Conservation (phyloP, 1,284 basidiomycete genomes). For the Pseudozyma tsukubaensis region DNA sequence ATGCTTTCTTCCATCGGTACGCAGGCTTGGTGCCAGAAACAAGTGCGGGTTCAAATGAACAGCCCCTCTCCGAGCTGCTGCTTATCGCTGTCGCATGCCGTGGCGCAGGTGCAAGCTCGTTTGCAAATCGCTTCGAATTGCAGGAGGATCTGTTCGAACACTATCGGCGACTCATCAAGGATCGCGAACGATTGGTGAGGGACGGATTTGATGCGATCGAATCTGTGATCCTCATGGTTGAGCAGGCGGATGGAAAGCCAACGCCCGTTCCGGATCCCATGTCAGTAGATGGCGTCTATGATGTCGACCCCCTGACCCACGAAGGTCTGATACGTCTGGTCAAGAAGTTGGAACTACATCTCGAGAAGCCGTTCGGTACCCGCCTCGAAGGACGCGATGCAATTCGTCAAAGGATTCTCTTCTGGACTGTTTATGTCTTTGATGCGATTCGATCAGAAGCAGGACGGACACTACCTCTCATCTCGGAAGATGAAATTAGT, state of each 20-base stretch:
- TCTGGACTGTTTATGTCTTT: constrained; percentile 44
- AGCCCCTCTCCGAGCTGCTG: constrained; percentile 37
- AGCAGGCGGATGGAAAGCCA: constrained; percentile 16
- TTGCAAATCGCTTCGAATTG: constrained; percentile 40
- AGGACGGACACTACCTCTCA: constrained; percentile 22
- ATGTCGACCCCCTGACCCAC: constrained; percentile 30
- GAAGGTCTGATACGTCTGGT: constrained; percentile 33
- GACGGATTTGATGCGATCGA: constrained; percentile 37
- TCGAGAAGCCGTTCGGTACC: constrained; percentile 27
- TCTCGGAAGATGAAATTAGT: constrained; percentile 25
- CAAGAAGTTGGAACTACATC: constrained; percentile 40
- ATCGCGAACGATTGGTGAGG: constrained; percentile 28
- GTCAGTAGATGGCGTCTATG: constrained; percentile 29
- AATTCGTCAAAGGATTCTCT: constrained; percentile 29
- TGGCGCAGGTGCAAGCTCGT: constrained; percentile 17
- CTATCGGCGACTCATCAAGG: constrained; percentile 34
- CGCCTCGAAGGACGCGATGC: constrained; percentile 29
- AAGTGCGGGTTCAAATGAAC: background rate
- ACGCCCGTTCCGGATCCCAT: constrained; percentile 28
- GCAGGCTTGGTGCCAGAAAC: constrained; percentile 8
- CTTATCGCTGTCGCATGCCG: constrained; percentile 35
- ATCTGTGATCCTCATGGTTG: constrained; percentile 33
- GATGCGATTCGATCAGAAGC: constrained; percentile 43
- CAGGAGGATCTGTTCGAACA: constrained; percentile 27
- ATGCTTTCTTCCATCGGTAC: constrained; percentile 32